Evolutionary conservation across 148 eudicot genomes (phyloP).

Genomic region (Pouteria glomerata): DNA sequence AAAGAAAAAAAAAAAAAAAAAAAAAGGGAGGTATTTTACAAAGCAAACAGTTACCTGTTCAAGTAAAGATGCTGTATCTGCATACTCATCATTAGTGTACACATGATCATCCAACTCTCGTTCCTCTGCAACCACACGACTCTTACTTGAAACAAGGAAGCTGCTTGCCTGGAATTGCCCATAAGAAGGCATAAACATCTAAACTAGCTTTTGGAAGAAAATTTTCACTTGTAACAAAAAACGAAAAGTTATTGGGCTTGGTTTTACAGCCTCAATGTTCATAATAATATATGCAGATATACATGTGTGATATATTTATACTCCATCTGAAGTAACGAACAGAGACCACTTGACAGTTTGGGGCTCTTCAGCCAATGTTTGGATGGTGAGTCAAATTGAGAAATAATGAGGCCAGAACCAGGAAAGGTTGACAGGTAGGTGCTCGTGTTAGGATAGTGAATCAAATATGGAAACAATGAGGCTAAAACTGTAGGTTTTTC

Average conservation of each 20-base stretch:
- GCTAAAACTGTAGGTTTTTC: conserved; percentile 9
- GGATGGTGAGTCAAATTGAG: not conserved
- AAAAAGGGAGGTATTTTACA: too few relatives aligned
- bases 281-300: not conserved
- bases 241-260: not conserved
- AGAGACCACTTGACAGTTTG: not conserved
- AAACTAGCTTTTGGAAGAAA: conserved; percentile 5
- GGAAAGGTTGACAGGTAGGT: too few relatives aligned
- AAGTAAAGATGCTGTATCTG: conserved; percentile 72
- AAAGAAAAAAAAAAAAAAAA: too few relatives aligned
- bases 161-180: conserved; percentile 67
- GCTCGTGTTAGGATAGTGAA: too few relatives aligned
- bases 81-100: conserved; percentile 53
- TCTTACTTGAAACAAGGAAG: conserved; percentile 74
- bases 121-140: conserved; percentile 54
- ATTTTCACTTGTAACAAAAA: not conserved
- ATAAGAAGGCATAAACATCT: conserved; percentile 7
- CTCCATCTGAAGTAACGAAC: not conserved
- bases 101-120: conserved; percentile 75
- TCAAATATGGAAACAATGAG: too few relatives aligned
- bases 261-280: not conserved
- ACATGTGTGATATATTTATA: not conserved
- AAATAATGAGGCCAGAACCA: not conserved
- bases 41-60: conserved; percentile 52
- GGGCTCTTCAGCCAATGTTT: not conserved